phyloP scores from a whole-genome alignment of 2,329 filamentous ascomycete species.

The Trichoderma hamatum region DNA sequence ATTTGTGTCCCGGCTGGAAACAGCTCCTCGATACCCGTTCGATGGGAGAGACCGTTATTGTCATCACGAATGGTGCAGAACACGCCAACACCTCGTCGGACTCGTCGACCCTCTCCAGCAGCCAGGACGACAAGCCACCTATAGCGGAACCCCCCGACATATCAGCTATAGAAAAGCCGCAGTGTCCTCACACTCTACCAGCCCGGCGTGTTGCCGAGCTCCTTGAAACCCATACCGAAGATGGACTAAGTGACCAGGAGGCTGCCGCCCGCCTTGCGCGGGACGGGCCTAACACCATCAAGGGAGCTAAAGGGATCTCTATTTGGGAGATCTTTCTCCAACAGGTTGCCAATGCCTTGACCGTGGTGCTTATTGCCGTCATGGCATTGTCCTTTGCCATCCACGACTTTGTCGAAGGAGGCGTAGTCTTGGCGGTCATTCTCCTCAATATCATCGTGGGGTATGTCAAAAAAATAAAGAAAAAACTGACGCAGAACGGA shows the following conservation, averaged over 20 bases:
- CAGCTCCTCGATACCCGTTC: conserved; percentile 40
- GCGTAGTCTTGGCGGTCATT: conserved; percentile 66
- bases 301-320: conserved; percentile 71
- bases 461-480: conserved; percentile 43
- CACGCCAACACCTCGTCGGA: conserved; percentile 45
- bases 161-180: conserved; percentile 42
- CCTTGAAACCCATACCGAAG: conserved; percentile 48
- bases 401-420: conserved; percentile 64
- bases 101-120: conserved; percentile 41
- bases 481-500: conserved; percentile 22
- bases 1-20: conserved; percentile 18
- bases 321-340: conserved; percentile 75
- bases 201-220: conserved; percentile 41
- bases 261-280: conserved; percentile 65
- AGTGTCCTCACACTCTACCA: conserved; percentile 42
- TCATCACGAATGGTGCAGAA: conserved; percentile 47
- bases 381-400: conserved; percentile 72
- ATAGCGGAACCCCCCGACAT: conserved; percentile 44
- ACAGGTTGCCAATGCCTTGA: conserved; percentile 77
- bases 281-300: conserved; percentile 72
- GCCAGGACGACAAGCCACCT: conserved; percentile 46
- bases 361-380: conserved; percentile 72
- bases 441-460: conserved; percentile 69
- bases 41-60: conserved; percentile 47
- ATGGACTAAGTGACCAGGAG: conserved; percentile 67